These are phyloP conservation scores for Alternaria incomplexa DNA, from an alignment of 2,329 filamentous ascomycete genomes.

Conservation along the genomic window DNA sequence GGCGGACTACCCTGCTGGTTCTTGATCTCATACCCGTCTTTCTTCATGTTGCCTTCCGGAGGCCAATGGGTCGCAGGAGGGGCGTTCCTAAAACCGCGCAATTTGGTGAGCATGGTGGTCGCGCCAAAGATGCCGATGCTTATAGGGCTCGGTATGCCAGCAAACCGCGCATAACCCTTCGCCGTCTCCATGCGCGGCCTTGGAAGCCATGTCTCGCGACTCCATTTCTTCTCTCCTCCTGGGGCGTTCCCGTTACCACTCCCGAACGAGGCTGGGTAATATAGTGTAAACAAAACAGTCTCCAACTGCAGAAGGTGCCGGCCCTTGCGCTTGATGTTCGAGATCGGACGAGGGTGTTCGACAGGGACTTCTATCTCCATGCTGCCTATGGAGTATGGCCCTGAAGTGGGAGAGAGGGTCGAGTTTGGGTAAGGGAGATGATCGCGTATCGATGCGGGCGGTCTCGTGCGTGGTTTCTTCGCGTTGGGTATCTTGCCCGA, in stretches of 20 bases:
- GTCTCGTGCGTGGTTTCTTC: slow-evolving; percentile 57
- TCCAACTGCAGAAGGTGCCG: slow-evolving; percentile 59
- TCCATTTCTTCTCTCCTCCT: slow-evolving; percentile 53
- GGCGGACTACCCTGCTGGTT: slow-evolving; percentile 50
- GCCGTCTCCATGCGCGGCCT: slow-evolving; percentile 62
- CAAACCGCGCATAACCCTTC: slow-evolving; percentile 68
- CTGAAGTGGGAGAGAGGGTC: slow-evolving; percentile 58
- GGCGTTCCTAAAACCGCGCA: slow-evolving; percentile 69
- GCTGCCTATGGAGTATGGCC: slow-evolving; percentile 56
- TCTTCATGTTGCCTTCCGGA: slow-evolving; percentile 47
- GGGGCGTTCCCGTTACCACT: slow-evolving; percentile 47
- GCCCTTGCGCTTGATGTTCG: slow-evolving; percentile 57
- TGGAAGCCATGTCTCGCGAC: slow-evolving; percentile 67
- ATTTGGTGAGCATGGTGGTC: slow-evolving; percentile 68
- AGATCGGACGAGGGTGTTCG: slow-evolving; percentile 55
- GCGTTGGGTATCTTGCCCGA: slow-evolving; percentile 49
- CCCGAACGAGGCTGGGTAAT: slow-evolving; percentile 64
- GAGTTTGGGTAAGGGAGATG: slow-evolving; percentile 53
- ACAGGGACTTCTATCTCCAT: slow-evolving; percentile 64
- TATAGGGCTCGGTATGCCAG: slow-evolving; percentile 55
- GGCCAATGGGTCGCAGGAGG: slow-evolving; percentile 64
- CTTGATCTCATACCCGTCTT: slow-evolving; percentile 50
- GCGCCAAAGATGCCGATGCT: slow-evolving; percentile 61
- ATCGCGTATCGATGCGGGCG: slow-evolving; percentile 57
- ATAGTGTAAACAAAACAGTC: slow-evolving; percentile 69